These are phyloP conservation scores for Nothophoma quercina DNA, from an alignment of 2,329 filamentous ascomycete genomes.

Conservation along the genomic window DNA sequence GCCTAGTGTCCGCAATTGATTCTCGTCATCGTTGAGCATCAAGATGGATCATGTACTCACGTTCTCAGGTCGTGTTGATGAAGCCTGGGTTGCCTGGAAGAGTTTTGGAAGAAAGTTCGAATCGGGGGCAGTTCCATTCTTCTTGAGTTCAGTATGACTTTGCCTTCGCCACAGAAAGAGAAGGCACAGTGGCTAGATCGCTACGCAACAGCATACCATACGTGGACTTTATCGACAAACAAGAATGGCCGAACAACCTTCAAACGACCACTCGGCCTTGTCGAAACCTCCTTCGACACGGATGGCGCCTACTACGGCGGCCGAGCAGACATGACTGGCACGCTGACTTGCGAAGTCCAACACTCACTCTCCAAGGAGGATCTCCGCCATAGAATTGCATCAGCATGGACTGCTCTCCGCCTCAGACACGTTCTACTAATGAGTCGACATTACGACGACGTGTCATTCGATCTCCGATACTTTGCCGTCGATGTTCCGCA, in stretches of 20 bases:
- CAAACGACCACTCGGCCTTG: constrained; percentile 52
- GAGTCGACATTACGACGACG: constrained; percentile 37
- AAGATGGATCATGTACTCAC: background rate
- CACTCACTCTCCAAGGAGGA: constrained; percentile 38
- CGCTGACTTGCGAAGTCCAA: constrained; percentile 48
- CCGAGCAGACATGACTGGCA: constrained; percentile 54
- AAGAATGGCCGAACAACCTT: constrained; percentile 29
- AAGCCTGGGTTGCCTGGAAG: background rate
- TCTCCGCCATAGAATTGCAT: constrained; percentile 45
- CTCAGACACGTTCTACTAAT: constrained; percentile 51
- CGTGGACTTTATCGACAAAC: constrained; percentile 36
- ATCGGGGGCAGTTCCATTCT: no score
- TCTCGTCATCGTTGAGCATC: constrained; percentile 4
- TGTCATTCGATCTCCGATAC: constrained; percentile 19
- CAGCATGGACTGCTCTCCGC: constrained; percentile 52
- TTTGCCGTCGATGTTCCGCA: constrained; percentile 48
- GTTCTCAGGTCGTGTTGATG: no score
- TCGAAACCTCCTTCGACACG: constrained; percentile 55
- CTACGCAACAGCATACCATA: constrained; percentile 50
- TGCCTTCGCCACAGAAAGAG: background rate
- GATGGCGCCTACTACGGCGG: constrained; percentile 56
- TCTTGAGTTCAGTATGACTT: background rate
- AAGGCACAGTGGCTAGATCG: constrained; percentile 48
- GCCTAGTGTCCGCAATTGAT: background rate
- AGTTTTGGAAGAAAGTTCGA: no score